Evolutionary conservation across 1,139 yeast genomes (phyloP).

Genomic region (Eremothecium sinecaudum): DNA sequence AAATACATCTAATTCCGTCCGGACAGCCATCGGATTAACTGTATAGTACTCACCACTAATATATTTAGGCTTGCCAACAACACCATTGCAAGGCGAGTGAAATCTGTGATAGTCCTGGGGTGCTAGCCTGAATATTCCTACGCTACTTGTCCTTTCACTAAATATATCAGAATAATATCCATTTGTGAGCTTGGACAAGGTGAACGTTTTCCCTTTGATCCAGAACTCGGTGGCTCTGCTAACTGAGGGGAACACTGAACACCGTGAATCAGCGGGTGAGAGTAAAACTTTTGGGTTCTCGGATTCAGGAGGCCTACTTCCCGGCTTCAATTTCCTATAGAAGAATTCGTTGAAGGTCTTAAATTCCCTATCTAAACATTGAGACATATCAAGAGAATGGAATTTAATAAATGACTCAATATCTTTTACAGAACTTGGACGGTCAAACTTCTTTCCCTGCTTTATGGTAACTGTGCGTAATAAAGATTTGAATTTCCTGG

Average conservation of each 20-base stretch:
- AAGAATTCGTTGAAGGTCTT: constrained; percentile 82
- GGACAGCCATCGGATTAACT: constrained; percentile 93
- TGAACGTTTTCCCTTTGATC: constrained; percentile 82
- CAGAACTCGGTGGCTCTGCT: constrained; percentile 65
- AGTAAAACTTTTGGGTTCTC: constrained; percentile 43
- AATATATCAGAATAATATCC: constrained; percentile 35
- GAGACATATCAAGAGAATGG: constrained; percentile 64
- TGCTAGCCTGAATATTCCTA: constrained; percentile 79
- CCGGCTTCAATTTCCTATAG: constrained; percentile 65
- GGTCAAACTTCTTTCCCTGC: constrained; percentile 80
- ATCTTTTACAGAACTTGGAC: constrained; percentile 52
- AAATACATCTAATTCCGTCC: constrained; percentile 81
- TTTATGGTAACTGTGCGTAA: constrained; percentile 59
- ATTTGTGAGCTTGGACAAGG: constrained; percentile 54
- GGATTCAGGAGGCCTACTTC: constrained; percentile 62
- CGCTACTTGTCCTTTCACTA: constrained; percentile 42
- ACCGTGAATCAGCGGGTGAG: constrained; percentile 86
- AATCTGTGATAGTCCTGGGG: constrained; percentile 97
- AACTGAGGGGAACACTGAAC: constrained; percentile 59
- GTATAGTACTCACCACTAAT: constrained; percentile 91
- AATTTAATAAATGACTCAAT: constrained; percentile 74
- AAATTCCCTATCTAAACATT: constrained; percentile 51
- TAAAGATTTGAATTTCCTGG: constrained; percentile 46
- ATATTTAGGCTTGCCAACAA: constrained; percentile 50
- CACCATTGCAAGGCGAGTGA: constrained; percentile 79